Evolutionary conservation across 106 monocot genomes (phyloP).

Genomic region (Triglochin maritima): DNA sequence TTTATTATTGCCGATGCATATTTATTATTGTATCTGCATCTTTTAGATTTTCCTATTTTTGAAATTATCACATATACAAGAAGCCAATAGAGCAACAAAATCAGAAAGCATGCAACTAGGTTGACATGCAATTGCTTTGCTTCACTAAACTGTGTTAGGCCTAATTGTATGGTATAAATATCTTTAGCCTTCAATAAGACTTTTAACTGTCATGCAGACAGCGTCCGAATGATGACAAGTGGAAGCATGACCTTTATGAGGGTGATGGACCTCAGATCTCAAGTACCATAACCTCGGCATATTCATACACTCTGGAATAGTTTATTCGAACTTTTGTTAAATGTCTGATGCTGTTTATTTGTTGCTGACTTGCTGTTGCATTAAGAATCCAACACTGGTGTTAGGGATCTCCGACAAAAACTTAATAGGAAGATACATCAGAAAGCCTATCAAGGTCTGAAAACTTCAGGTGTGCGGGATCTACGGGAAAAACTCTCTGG

Average conservation of each 20-base stretch:
- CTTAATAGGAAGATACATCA: slow-evolving; percentile 45
- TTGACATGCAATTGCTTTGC: neutral
- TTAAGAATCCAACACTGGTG: slow-evolving; percentile 34
- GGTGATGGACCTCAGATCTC: slow-evolving; percentile 38
- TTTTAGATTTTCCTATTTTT: too few relatives aligned
- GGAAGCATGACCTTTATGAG: slow-evolving; percentile 88
- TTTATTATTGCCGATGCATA: too few relatives aligned
- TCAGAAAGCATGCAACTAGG: neutral
- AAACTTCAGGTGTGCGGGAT: slow-evolving; percentile 40
- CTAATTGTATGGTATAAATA: neutral
- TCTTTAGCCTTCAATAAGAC: neutral
- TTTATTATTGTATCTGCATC: too few relatives aligned
- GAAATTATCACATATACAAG: too few relatives aligned
- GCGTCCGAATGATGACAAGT: slow-evolving; percentile 63
- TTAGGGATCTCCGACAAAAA: slow-evolving; percentile 50
- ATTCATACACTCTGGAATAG: neutral
- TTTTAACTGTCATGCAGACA: slow-evolving; percentile 37
- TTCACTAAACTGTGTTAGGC: neutral
- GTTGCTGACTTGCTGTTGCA: slow-evolving; percentile 2
- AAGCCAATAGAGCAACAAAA: neutral
- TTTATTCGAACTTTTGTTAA: slow-evolving; percentile 9
- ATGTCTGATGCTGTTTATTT: slow-evolving; percentile 13
- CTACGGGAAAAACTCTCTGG: slow-evolving; percentile 81
- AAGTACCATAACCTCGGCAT: slow-evolving; percentile 31
- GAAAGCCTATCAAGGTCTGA: slow-evolving; percentile 22